A percentile compares a stretch with the other conserved stretches of the same genome.
Conservation (phyloP, 2,329 filamentous ascomycete genomes). For the Botrytis tulipae region DNA sequence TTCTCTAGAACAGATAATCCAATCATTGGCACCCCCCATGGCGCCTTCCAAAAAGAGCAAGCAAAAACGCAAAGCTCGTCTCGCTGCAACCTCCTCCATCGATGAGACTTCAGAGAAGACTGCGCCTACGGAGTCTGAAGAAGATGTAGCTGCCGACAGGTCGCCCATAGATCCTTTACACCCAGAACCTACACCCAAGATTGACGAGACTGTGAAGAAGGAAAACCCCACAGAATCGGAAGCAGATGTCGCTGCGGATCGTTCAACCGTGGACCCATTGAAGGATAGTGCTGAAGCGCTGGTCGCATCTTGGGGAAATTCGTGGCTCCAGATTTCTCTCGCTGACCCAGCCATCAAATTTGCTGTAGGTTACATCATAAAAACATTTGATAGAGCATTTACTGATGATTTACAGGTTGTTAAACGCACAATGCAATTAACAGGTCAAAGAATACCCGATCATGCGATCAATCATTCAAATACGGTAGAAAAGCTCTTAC, state of each 20-base stretch:
- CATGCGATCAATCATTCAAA: slow-evolving; percentile 56
- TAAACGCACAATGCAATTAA: slow-evolving; percentile 79
- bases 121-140: slow-evolving; percentile 34
- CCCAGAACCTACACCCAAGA: slow-evolving; percentile 18
- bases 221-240: slow-evolving; percentile 32
- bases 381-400: not conserved
- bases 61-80: slow-evolving; percentile 5
- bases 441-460: slow-evolving; percentile 74
- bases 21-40: slow-evolving; percentile 22
- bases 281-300: slow-evolving; percentile 31
- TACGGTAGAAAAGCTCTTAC: slow-evolving; percentile 55
- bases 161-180: slow-evolving; percentile 31
- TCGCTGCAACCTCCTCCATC: slow-evolving; percentile 16
- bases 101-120: slow-evolving; percentile 28
- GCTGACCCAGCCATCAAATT: slow-evolving; percentile 64
- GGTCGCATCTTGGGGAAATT: slow-evolving; percentile 48
- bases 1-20: slow-evolving; percentile 25
- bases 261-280: slow-evolving; percentile 28
- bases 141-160: slow-evolving; percentile 33
- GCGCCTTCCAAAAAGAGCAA: slow-evolving; percentile 10
- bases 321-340: slow-evolving; percentile 60
- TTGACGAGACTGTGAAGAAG: slow-evolving; percentile 28
- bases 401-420: slow-evolving; percentile 56
- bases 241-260: slow-evolving; percentile 35
- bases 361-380: slow-evolving; percentile 55